Conservation (phyloP, 768 basidiomycete species). For the Xerocomus spinulosus region DNA sequence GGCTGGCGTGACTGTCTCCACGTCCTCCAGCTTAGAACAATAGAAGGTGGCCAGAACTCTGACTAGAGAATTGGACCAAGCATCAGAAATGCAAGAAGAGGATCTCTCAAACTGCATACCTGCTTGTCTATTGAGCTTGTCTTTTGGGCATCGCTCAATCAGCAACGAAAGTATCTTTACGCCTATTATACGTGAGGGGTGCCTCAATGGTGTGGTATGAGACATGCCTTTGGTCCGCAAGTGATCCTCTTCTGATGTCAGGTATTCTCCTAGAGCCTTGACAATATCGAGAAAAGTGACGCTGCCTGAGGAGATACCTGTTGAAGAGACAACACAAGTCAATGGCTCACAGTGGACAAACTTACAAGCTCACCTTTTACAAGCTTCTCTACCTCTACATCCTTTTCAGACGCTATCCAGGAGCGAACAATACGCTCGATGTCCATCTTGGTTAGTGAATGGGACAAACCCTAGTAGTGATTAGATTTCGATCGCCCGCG, state of each 20-base stretch:
- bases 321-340: not conserved
- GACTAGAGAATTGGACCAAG: constrained; percentile 44
- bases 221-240: constrained; percentile 71
- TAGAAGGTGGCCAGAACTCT: constrained; percentile 81
- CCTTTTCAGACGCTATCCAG: constrained; percentile 64
- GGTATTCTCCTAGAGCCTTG: constrained; percentile 79
- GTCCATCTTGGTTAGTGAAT: constrained; percentile 37
- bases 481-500: no score
- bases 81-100: constrained; percentile 1
- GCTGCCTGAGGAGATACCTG: constrained; percentile 52
- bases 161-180: constrained; percentile 78
- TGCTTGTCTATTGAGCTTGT: constrained; percentile 72
- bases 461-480: not conserved
- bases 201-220: not conserved
- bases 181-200: constrained; percentile 43
- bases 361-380: constrained; percentile 47
- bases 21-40: constrained; percentile 81
- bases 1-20: constrained; percentile 77
- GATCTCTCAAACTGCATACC: constrained; percentile 44
- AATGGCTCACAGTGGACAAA: not conserved
- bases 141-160: constrained; percentile 53
- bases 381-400: constrained; percentile 54
- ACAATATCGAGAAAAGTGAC: constrained; percentile 72
- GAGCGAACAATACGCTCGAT: constrained; percentile 56
- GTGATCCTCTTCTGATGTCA: constrained; percentile 81